phyloP scores from a whole-genome alignment of 129 eudicot genomes.

The Oenanthe sinensis region DNA sequence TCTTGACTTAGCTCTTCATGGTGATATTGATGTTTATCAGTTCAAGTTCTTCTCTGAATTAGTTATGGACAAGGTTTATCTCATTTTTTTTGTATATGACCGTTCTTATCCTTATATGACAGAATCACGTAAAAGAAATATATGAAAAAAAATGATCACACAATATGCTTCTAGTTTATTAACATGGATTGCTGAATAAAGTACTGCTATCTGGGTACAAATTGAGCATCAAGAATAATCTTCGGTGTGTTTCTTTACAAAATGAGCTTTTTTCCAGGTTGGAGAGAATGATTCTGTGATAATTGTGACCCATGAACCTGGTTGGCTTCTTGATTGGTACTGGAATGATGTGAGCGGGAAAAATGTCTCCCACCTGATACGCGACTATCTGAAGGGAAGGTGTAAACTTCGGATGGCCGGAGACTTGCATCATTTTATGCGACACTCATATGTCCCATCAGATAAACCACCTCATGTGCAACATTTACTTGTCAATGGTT shows the following conservation, averaged over 20 bases:
- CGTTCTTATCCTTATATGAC: background rate
- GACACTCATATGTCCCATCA: constrained; percentile 73
- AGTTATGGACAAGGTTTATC: constrained; percentile 66
- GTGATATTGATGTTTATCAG: constrained; percentile 89
- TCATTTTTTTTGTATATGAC: background rate
- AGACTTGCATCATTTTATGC: constrained; percentile 96
- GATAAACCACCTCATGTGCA: constrained; percentile 77
- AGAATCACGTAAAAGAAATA: background rate
- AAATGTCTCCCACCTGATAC: constrained; percentile 66
- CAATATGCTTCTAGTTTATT: background rate
- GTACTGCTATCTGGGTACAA: background rate
- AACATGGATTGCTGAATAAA: background rate
- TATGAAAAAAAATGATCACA: background rate
- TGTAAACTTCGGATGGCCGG: constrained; percentile 92
- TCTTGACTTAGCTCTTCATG: constrained; percentile 91
- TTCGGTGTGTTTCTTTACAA: background rate
- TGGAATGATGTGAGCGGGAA: constrained; percentile 86
- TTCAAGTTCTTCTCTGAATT: constrained; percentile 88
- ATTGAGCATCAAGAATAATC: background rate
- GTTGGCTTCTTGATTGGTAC: constrained; percentile 96
- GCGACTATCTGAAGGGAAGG: constrained; percentile 79
- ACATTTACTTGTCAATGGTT: constrained; percentile 90
- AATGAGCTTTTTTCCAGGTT: constrained; percentile 37
- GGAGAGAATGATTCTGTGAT: constrained; percentile 82
- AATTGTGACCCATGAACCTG: constrained; percentile 96